Conservation (phyloP, 1,284 basidiomycete genomes). For the Phaffia rhodozyma region DNA sequence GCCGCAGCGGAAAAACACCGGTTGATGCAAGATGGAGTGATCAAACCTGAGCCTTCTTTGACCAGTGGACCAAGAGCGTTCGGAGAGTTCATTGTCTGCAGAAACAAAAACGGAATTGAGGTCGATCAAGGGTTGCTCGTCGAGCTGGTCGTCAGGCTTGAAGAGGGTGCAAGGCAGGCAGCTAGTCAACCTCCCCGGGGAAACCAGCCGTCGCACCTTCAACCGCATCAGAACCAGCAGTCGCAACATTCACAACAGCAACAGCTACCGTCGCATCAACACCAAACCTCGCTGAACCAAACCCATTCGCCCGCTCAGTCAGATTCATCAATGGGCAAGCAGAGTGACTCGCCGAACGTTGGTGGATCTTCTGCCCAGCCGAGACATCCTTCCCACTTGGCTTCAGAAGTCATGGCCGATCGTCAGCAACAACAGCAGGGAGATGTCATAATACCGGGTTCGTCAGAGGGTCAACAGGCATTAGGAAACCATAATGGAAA, state of each 20-base stretch:
- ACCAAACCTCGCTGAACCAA: neutral
- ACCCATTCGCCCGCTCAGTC: too few species aligned
- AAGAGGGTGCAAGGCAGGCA: neutral
- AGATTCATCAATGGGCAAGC: neutral
- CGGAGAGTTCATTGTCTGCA: constrained; percentile 12
- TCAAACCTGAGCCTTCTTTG: neutral
- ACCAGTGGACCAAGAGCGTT: neutral
- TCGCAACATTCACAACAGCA: neutral
- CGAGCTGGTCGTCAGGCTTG: neutral
- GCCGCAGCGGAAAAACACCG: neutral
- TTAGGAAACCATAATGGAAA: too few species aligned
- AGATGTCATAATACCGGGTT: neutral
- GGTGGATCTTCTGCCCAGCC: too few species aligned
- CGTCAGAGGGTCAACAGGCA: too few species aligned
- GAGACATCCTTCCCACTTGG: too few species aligned
- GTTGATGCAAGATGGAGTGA: neutral
- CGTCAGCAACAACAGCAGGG: neutral
- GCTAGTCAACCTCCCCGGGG: neutral
- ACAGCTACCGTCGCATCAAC: neutral
- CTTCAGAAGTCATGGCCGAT: neutral
- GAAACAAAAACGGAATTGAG: constrained; percentile 16
- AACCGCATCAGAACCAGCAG: neutral
- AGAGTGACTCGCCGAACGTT: too few species aligned
- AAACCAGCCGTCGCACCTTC: neutral
- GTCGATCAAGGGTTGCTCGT: neutral